These are phyloP conservation scores for Polyporus arcularius DNA, from an alignment of 768 basidiomycete species.

Conservation along the genomic window DNA sequence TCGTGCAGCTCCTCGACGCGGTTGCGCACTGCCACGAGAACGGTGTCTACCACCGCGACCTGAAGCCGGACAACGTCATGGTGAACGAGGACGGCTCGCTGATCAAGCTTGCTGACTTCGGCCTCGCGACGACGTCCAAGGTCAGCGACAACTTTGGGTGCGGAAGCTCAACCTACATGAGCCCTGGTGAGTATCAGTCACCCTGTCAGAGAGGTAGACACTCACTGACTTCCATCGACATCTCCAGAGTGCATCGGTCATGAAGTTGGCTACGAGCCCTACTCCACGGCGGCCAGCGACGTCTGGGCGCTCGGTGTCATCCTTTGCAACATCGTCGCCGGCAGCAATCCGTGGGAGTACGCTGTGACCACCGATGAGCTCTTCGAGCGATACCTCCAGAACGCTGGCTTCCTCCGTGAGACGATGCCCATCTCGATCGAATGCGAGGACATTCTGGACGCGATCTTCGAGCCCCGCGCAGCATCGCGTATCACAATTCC, in stretches of 20 bases:
- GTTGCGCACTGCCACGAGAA: conserved; percentile 51
- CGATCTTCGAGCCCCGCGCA: conserved; percentile 70
- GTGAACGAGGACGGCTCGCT: conserved; percentile 39
- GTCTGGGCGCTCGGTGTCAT: conserved; percentile 47
- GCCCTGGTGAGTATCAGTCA: conserved; percentile 25
- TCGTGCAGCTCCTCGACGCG: conserved; percentile 56
- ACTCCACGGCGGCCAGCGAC: conserved; percentile 37
- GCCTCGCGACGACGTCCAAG: conserved; percentile 25
- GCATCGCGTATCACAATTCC: conserved; percentile 59
- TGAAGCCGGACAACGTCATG: conserved; percentile 58
- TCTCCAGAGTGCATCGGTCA: conserved; percentile 27
- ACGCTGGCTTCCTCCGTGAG: conserved; percentile 46
- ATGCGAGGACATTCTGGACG: conserved; percentile 46
- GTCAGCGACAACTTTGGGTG: conserved; percentile 22
- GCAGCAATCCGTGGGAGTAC: conserved; percentile 53
- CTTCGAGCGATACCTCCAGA: conserved; percentile 46
- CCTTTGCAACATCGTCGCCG: conserved; percentile 55
- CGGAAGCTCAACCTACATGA: conserved; percentile 29
- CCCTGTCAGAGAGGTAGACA: not conserved
- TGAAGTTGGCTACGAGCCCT: conserved; percentile 29
- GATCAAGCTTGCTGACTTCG: conserved; percentile 50
- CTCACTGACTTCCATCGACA: not conserved
- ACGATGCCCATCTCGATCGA: conserved; percentile 53
- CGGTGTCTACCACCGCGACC: conserved; percentile 57
- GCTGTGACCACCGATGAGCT: conserved; percentile 49